Conservation (phyloP, 2,329 filamentous ascomycete genomes). For the Parafenestella ontariensis region DNA sequence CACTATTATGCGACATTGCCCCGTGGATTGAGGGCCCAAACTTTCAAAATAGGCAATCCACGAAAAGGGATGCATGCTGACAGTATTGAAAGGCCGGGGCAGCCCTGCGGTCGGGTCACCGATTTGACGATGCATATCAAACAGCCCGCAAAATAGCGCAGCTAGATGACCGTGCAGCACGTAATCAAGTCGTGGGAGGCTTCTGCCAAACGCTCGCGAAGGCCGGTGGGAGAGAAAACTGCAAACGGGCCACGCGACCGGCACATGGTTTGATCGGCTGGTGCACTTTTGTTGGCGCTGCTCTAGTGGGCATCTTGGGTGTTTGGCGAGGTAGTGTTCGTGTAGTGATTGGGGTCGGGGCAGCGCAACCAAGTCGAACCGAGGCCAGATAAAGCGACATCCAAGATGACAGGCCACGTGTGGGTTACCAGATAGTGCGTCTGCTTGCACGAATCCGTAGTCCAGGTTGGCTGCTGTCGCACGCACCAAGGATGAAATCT, state of each 20-base stretch:
- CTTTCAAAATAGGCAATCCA: background rate
- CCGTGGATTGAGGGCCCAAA: background rate
- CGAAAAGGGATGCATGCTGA: conserved; percentile 2
- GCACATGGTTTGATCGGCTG: conserved; percentile 20
- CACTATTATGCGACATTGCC: conserved; percentile 11
- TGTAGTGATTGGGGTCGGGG: conserved; percentile 1
- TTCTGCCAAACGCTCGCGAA: background rate
- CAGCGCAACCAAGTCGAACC: conserved; percentile 17
- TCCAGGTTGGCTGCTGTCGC: conserved; percentile 10
- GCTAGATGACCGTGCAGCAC: conserved; percentile 16
- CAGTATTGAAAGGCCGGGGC: background rate
- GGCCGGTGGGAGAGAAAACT: conserved; percentile 3
- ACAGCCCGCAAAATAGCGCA: no score
- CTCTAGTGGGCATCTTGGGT: background rate
- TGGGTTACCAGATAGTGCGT: background rate
- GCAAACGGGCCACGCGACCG: conserved; percentile 21
- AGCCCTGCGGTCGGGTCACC: conserved; percentile 2
- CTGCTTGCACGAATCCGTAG: conserved; percentile 2
- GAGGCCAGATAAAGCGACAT: background rate
- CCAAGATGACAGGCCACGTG: conserved; percentile 2
- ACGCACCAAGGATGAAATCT: background rate
- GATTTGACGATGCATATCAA: no score
- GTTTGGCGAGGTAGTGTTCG: background rate
- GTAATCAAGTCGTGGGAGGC: conserved; percentile 7
- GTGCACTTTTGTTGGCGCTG: conserved; percentile 8